Evolutionary conservation across 1,284 basidiomycete species (phyloP), one percentile per base, ranked within the genome.

Genomic region (Garcileccinum viscosum): DNA sequence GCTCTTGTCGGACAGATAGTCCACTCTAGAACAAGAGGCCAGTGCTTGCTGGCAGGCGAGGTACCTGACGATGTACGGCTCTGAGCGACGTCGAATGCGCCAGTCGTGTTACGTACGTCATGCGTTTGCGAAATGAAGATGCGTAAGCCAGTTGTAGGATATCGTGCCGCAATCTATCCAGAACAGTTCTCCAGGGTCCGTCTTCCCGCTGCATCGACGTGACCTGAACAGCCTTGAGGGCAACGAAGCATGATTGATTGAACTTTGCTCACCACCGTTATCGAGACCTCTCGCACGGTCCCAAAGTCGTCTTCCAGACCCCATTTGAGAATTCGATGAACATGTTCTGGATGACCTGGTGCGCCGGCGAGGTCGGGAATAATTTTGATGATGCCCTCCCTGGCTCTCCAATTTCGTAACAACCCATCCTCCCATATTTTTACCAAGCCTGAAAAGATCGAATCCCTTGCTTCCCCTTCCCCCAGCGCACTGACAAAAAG

Each of bases 271-370:
- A 79, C 75, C 70, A 67, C 74, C 58, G 70, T 87, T 30, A 95
- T 87, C 4, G 92, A 94, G 27, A 90, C 90, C 74, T 95, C 93
- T 65, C 97, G 85, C 8, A 98, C 95, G 35, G 93, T 91, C 40
- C 95, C 93, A 68, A 96, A 94, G 22, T 84, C 83, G 77, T 98
- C 97, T 69, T 90, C 87, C 47, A 98, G 82, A 1, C 92, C 93
- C 66, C 85, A 84, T 71, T 85, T 83, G 74, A 96, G 83, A 94
- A 82, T 64, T 78, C 75, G 65, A 77, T 80, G 64, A 83, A 80
- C 38, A 80, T 71, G 60, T 71, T 77, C 68, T 78, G 76, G 63
- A 74, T 76, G 37, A 78, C 77, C 62, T 72, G 77, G 66, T 78
- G 82, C 73, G 12, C 78, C 78, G 15, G 79, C 79, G 65, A 81